Evolutionary conservation across 495 filamentous ascomycete species (phyloP), one percentile per base, ranked within the genome.

Genomic region (Penicillium parvum): DNA sequence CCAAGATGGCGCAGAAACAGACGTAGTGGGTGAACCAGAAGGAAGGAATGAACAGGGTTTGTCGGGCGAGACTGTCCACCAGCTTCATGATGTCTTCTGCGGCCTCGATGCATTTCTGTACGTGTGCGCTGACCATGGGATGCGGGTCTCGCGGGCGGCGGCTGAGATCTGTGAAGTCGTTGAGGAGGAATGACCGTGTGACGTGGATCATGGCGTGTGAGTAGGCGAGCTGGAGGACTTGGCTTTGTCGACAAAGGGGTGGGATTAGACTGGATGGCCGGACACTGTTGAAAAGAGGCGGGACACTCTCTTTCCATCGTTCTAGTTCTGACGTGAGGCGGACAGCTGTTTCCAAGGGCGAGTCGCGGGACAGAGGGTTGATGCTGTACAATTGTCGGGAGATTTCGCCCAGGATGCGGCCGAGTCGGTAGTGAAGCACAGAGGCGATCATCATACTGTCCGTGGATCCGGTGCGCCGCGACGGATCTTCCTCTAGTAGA

Each of bases 11-110:
- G 26, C 71, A 76, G 40, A 76, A 79, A 30, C 69, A 72, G 12
- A 74, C 69, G 40, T 76, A 77, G 41, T 76, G 72, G 0, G 72
- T 76, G 38, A 79, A 78, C 76, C 73, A 69, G 32, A 68, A 71
- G 3, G 66, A 69, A 34, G 66, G 62, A 8, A 66, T 60, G 33
- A 72, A 50, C 16, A 63, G 42, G 3, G 56, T 61, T 45, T 68
- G 66, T 23, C 65, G 63, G 20, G 60, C 69, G 9, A 72, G 54
- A 14, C 50, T 53, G 28, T 69, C 64, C 34, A 66, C 55, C 6
- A 70, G 40, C 0, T 55, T 60, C 55, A 76, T 63, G 32, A 64
- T 58, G 19, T 65, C 40, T 30, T 69, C 65, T 17, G 70, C 69
- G 4, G 74, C 70, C 10, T 64, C 59, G 10, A 75, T 60, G 29